Conservation (phyloP, 495 filamentous ascomycete species). For the Jackrogersella minutella region DNA sequence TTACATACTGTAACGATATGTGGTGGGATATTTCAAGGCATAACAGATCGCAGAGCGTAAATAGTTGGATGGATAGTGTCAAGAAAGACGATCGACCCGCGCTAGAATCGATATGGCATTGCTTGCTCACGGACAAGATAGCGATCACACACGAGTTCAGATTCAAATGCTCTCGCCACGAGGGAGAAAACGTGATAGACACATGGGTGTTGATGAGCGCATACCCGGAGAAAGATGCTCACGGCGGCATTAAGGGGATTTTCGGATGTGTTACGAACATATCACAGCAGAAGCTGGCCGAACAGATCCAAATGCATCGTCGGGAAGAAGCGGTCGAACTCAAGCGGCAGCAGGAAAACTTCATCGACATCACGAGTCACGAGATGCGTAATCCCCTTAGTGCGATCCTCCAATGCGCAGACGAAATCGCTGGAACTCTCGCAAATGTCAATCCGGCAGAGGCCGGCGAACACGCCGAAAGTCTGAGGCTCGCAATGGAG, state of each 20-base stretch:
- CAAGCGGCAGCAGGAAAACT: constrained; percentile 78
- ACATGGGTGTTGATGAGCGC: constrained; percentile 77
- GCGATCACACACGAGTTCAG: constrained; percentile 71
- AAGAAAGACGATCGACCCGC: constrained; percentile 65
- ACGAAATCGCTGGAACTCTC: constrained; percentile 71
- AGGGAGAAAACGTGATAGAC: constrained; percentile 66
- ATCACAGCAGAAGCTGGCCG: constrained; percentile 67
- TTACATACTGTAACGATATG: constrained; percentile 76
- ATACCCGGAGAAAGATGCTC: constrained; percentile 67
- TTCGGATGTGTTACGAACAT: constrained; percentile 70
- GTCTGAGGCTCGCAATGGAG: constrained; percentile 50
- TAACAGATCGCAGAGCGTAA: constrained; percentile 58
- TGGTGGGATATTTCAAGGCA: constrained; percentile 74
- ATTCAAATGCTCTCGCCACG: constrained; percentile 68
- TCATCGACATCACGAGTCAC: constrained; percentile 89
- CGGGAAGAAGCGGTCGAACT: constrained; percentile 69
- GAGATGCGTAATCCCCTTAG: constrained; percentile 87
- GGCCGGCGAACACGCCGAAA: constrained; percentile 29
- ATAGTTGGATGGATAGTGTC: constrained; percentile 72
- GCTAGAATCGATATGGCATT: constrained; percentile 63
- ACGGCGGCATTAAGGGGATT: constrained; percentile 69
- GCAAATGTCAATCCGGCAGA: constrained; percentile 48
- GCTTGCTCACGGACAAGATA: constrained; percentile 62
- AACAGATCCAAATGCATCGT: constrained; percentile 68
- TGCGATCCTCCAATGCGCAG: constrained; percentile 81